phyloP scores from a whole-genome alignment of 139 green algal species.

The Coelastrella sp. region DNA sequence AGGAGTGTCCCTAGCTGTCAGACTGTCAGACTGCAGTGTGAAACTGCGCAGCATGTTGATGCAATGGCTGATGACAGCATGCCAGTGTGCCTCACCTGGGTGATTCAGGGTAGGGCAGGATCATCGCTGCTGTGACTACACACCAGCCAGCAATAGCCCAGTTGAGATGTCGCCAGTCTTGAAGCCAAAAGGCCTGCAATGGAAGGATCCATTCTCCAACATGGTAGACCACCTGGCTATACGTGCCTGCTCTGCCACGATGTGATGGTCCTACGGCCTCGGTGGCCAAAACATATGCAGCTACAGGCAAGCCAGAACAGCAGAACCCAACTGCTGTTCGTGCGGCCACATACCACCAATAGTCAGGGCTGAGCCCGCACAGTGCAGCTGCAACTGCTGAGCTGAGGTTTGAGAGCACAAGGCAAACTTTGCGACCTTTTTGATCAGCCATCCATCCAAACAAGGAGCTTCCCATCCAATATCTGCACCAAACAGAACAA shows the following conservation, averaged over 20 bases:
- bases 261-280: conserved; percentile 28
- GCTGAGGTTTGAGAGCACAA: conserved; percentile 10
- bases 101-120: conserved; percentile 6
- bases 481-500: not conserved
- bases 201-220: conserved; percentile 31
- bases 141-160: conserved; percentile 2
- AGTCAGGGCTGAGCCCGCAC: conserved; percentile 7
- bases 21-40: not conserved
- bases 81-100: not conserved
- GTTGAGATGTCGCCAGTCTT: conserved; percentile 43
- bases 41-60: not conserved
- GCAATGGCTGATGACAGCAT: not conserved
- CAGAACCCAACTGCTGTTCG: conserved; percentile 3
- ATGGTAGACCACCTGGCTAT: conserved; percentile 23
- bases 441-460: conserved; percentile 36
- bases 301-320: conserved; percentile 32
- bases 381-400: conserved; percentile 1
- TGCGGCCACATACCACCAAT: not conserved
- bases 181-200: conserved; percentile 6
- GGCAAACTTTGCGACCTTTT: not conserved
- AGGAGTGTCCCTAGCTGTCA: not conserved
- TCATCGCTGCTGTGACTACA: not conserved
- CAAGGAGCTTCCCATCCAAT: not conserved
- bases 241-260: conserved; percentile 28
- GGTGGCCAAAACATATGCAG: conserved; percentile 31